Percentiles rank a stretch among this genome's conserved stretches.
These are phyloP conservation scores for Sporothrix pseudoabietina DNA, from an alignment of 2,329 filamentous ascomycete species.

Conservation along the genomic window DNA sequence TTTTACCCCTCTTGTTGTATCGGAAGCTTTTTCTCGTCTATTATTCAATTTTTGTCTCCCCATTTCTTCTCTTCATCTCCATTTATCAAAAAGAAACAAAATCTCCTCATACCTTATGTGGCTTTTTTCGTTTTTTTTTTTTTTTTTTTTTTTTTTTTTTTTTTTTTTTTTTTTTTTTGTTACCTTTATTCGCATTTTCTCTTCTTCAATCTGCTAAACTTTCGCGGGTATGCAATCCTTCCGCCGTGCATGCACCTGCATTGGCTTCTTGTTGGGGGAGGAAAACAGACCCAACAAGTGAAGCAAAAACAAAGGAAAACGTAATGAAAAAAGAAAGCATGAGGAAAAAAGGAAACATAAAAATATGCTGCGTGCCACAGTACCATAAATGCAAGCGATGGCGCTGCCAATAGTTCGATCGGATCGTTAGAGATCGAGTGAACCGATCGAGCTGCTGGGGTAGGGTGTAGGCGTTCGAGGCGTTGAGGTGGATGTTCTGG, in stretches of 20 bases:
- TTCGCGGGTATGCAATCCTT: background rate
- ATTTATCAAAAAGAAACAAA: background rate
- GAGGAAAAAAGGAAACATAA: background rate
- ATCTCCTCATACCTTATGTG: background rate
- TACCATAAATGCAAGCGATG: background rate
- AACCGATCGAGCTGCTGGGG: background rate
- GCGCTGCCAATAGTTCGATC: background rate
- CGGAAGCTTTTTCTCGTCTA: background rate
- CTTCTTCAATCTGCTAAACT: background rate
- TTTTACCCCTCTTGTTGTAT: background rate
- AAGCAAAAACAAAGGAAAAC: no score
- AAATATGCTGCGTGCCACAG: background rate
- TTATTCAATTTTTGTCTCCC: background rate
- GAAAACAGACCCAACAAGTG: no score
- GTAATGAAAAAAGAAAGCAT: background rate
- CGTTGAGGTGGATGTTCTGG: background rate
- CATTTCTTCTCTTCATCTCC: background rate
- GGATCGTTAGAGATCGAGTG: background rate
- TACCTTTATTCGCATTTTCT: no score
- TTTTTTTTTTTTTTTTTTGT: no score
- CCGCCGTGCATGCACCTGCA: background rate
- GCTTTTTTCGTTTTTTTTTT: background rate
- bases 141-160: background rate
- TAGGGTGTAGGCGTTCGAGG: no score
- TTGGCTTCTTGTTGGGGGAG: background rate